Evolutionary conservation across 495 filamentous ascomycete species (phyloP).

Genomic region (Aspergillus saccharolyticus): DNA sequence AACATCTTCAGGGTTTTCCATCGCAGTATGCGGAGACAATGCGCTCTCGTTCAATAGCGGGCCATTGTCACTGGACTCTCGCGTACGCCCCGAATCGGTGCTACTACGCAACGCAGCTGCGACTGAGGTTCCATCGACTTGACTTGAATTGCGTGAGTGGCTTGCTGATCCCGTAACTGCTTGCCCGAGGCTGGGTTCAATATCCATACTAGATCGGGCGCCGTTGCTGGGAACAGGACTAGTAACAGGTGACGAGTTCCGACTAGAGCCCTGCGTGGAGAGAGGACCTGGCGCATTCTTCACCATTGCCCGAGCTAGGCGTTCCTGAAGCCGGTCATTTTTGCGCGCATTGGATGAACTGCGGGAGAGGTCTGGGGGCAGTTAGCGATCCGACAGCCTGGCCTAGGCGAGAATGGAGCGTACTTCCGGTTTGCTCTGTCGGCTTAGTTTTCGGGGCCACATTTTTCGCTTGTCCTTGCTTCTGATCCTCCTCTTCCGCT

Average conservation of each 20-base stretch:
- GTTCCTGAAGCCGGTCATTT: constrained; percentile 81
- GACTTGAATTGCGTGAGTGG: constrained; percentile 9
- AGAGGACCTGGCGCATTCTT: constrained; percentile 31
- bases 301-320: constrained; percentile 65
- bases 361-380: constrained; percentile 43
- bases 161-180: constrained; percentile 16
- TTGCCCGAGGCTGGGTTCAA: constrained; percentile 26
- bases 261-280: constrained; percentile 30
- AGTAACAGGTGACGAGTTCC: constrained; percentile 25
- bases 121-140: constrained; percentile 11
- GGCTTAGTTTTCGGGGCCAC: constrained; percentile 21
- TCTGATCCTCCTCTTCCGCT: constrained; percentile 62
- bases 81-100: constrained; percentile 29
- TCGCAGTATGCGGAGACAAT: neutral
- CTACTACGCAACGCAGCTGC: constrained; percentile 22
- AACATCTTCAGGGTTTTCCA: constrained; percentile 2
- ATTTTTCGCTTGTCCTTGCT: constrained; percentile 22
- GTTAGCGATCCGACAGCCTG: constrained; percentile 19
- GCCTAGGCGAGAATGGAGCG: neutral
- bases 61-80: constrained; percentile 29
- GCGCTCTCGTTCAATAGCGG: neutral
- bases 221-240: constrained; percentile 35
- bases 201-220: constrained; percentile 37
- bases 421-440: constrained; percentile 21
- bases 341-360: constrained; percentile 48